A percentile compares a stretch with the other conserved stretches of the same genome.
Evolutionary conservation across 1,139 yeast genomes (phyloP).

Genomic region (Yamadazyma trypodendri): DNA sequence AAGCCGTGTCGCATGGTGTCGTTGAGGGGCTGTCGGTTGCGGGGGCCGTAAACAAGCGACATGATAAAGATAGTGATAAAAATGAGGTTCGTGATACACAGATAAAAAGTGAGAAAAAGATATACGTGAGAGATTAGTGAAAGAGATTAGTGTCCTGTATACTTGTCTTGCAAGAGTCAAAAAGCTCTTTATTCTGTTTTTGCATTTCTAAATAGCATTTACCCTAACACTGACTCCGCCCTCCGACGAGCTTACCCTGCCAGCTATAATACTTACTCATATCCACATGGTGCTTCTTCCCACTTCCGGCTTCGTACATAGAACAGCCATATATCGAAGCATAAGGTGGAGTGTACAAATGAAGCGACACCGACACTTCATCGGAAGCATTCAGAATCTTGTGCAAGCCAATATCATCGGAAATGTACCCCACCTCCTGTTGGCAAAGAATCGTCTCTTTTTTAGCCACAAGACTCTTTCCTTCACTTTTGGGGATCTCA

Average conservation of each 20-base stretch:
- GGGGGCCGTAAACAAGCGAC: constrained; percentile 9
- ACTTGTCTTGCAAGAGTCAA: too few relatives aligned
- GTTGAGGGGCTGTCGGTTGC: constrained; percentile 25
- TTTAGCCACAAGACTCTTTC: constrained; percentile 25
- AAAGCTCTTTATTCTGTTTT: not conserved
- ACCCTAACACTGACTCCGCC: constrained; percentile 29
- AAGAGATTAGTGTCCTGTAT: not conserved
- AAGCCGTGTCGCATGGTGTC: constrained; percentile 77
- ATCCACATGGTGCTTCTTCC: constrained; percentile 53
- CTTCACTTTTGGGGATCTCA: constrained; percentile 44
- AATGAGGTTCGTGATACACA: not conserved
- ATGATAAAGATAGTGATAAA: not conserved
- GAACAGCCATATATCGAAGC: constrained; percentile 69
- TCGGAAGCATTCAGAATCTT: constrained; percentile 54
- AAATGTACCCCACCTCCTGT: constrained; percentile 63
- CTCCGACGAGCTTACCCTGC: constrained; percentile 49
- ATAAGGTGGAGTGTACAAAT: constrained; percentile 77
- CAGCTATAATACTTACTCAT: constrained; percentile 64
- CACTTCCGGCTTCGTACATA: constrained; percentile 49
- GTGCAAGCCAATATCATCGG: constrained; percentile 68
- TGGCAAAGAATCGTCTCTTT: constrained; percentile 35
- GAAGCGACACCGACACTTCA: constrained; percentile 64
- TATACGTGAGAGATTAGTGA: not conserved
- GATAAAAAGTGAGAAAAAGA: constrained; percentile 2
- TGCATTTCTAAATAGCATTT: not conserved